Conservation (phyloP, 176 grass and related monocot genomes). For the Carex myosuroides region DNA sequence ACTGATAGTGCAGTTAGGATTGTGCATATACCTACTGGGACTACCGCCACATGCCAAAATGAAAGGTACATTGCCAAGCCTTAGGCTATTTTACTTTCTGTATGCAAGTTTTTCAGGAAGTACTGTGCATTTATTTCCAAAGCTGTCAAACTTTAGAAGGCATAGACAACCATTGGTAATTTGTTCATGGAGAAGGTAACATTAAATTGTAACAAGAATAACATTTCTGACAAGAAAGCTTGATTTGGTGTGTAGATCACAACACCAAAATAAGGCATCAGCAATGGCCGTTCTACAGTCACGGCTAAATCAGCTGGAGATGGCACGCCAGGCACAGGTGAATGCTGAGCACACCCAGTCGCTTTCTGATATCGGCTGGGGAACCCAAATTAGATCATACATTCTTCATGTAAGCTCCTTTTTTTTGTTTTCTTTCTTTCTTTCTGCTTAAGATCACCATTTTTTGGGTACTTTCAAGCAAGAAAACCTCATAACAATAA, state of each 20-base stretch:
- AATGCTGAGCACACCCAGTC: slow-evolving; percentile 94
- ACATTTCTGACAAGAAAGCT: not conserved
- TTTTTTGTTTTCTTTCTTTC: slow-evolving; percentile 8
- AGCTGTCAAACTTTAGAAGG: not conserved
- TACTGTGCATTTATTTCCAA: not conserved
- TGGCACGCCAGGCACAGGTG: slow-evolving; percentile 89
- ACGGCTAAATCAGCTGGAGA: slow-evolving; percentile 83
- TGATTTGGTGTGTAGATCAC: slow-evolving; percentile 49
- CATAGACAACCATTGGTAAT: not conserved
- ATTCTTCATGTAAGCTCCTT: slow-evolving; percentile 71
- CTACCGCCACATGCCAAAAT: slow-evolving; percentile 82
- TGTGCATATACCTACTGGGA: slow-evolving; percentile 86
- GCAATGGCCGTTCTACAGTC: slow-evolving; percentile 95
- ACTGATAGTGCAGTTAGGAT: slow-evolving; percentile 98
- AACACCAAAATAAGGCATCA: slow-evolving; percentile 89
- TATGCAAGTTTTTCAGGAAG: not conserved
- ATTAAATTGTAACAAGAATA: not conserved
- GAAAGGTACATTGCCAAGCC: slow-evolving; percentile 59
- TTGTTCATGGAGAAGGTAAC: not conserved
- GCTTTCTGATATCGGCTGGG: slow-evolving; percentile 86
- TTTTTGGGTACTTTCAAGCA: not conserved
- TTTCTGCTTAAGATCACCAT: not conserved
- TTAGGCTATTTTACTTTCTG: not conserved
- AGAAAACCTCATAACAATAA: not conserved
- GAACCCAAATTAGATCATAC: slow-evolving; percentile 97